These are phyloP conservation scores for Nemophila menziesii DNA, from an alignment of 257 asterid genomes.

Conservation along the genomic window DNA sequence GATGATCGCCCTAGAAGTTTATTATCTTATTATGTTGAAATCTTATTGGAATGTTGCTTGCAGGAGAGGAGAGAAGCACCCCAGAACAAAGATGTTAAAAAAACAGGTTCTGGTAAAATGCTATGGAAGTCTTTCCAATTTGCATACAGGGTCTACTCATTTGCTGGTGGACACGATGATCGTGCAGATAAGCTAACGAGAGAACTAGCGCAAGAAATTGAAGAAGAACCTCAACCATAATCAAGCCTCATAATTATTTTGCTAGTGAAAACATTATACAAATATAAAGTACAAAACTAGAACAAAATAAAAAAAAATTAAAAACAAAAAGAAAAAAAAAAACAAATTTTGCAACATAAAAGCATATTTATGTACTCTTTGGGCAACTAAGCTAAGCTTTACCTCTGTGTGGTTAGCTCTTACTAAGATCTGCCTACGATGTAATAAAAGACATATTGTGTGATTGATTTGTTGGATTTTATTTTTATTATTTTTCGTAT, in stretches of 20 bases:
- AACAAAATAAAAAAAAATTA: too few relatives aligned
- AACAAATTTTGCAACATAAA: background rate
- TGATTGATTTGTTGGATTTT: background rate
- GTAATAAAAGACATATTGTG: background rate
- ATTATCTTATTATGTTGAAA: background rate
- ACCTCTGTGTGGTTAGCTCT: background rate
- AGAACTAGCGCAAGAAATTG: slow-evolving; percentile 66
- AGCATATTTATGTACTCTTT: background rate
- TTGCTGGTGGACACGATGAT: slow-evolving; percentile 88
- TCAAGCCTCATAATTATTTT: background rate
- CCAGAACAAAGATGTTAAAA: slow-evolving; percentile 15
- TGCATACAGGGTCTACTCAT: slow-evolving; percentile 68
- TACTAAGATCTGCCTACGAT: background rate
- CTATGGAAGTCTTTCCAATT: slow-evolving; percentile 88
- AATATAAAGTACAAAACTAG: too few relatives aligned
- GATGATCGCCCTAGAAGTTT: background rate
- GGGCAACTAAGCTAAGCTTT: background rate
- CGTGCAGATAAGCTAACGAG: slow-evolving; percentile 65
- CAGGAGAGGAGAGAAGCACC: slow-evolving; percentile 52
- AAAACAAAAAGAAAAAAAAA: too few relatives aligned
- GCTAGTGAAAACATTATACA: background rate
- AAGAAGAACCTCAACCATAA: slow-evolving; percentile 21
- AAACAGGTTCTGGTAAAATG: slow-evolving; percentile 28
- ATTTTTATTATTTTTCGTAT: too few relatives aligned
- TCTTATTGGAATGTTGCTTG: slow-evolving; percentile 1